These are phyloP conservation scores for Monascus purpureus DNA, from an alignment of 495 filamentous ascomycete genomes.

Conservation along the genomic window DNA sequence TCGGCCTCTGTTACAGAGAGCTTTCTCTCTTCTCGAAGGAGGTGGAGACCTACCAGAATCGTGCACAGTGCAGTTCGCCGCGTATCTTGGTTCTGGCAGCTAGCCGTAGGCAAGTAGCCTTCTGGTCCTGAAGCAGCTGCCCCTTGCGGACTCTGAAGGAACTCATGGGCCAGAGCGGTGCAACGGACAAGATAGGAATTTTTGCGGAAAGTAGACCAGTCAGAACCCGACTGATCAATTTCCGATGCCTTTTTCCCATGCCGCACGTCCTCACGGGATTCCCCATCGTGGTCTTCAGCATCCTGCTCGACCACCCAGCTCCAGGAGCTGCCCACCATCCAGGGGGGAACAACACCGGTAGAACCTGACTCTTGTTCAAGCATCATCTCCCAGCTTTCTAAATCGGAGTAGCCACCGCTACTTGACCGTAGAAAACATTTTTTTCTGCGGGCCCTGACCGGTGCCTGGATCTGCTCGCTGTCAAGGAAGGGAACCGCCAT, in stretches of 20 bases:
- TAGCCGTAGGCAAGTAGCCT: slow-evolving; percentile 49
- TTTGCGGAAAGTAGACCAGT: slow-evolving; percentile 27
- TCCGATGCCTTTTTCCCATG: slow-evolving; percentile 11
- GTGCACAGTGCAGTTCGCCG: slow-evolving; percentile 49
- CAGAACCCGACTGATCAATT: slow-evolving; percentile 11
- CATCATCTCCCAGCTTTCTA: slow-evolving; percentile 52
- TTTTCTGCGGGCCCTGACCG: slow-evolving; percentile 31
- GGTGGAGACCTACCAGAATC: slow-evolving; percentile 65
- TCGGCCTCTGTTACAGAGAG: slow-evolving; percentile 52
- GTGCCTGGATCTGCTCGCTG: slow-evolving; percentile 14
- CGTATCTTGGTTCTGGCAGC: slow-evolving; percentile 33
- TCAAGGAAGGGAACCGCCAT: slow-evolving; percentile 40
- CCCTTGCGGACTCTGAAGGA: slow-evolving; percentile 42
- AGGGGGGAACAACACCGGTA: slow-evolving; percentile 41
- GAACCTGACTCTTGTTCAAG: slow-evolving; percentile 41
- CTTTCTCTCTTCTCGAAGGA: slow-evolving; percentile 79
- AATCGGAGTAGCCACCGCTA: slow-evolving; percentile 40
- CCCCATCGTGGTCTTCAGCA: slow-evolving; percentile 34
- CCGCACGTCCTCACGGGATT: slow-evolving; percentile 19
- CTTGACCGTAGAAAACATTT: slow-evolving; percentile 43
- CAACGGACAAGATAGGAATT: slow-evolving; percentile 33
- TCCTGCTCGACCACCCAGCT: slow-evolving; percentile 55
- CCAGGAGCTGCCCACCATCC: slow-evolving; percentile 58
- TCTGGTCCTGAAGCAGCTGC: slow-evolving; percentile 32
- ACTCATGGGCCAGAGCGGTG: slow-evolving; percentile 35